A percentile compares a stretch with the other conserved stretches of the same genome.
These are phyloP conservation scores for Cercospora beticola DNA, from an alignment of 2,329 filamentous ascomycete genomes.

Conservation along the genomic window DNA sequence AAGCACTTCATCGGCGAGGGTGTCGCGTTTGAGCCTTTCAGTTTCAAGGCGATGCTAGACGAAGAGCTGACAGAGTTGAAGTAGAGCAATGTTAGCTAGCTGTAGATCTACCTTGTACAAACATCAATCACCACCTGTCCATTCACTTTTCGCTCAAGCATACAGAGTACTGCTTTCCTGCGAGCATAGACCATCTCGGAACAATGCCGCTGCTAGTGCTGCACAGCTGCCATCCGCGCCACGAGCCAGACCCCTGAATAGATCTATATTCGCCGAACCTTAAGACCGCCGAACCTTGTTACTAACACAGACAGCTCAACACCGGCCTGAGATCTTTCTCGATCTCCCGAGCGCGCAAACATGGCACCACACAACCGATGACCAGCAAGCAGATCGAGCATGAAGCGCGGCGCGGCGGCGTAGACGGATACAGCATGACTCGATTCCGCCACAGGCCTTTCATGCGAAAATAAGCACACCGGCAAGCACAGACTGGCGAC, in stretches of 20 bases:
- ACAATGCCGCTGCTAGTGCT: background rate
- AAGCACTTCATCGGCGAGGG: constrained; percentile 94
- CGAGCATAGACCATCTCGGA: background rate
- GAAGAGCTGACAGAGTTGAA: constrained; percentile 59
- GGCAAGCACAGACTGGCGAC: background rate
- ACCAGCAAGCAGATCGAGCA: background rate
- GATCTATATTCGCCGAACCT: background rate
- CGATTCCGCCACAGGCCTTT: background rate
- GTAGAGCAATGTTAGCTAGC: constrained; percentile 20
- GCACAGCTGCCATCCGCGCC: background rate
- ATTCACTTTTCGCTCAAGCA: background rate
- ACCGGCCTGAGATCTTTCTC: background rate
- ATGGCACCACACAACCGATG: background rate
- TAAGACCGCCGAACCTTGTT: background rate
- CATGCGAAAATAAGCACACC: background rate
- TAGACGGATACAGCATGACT: background rate
- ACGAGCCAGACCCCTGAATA: background rate
- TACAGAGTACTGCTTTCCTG: background rate
- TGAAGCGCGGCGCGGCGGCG: background rate
- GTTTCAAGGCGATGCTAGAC: constrained; percentile 79
- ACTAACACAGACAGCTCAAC: background rate
- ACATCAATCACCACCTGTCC: background rate
- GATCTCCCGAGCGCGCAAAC: background rate
- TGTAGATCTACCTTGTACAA: constrained; percentile 12
- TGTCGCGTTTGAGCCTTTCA: constrained; percentile 79